These are phyloP conservation scores for Curvularia lunata DNA, from an alignment of 2,329 filamentous ascomycete species.

Conservation along the genomic window DNA sequence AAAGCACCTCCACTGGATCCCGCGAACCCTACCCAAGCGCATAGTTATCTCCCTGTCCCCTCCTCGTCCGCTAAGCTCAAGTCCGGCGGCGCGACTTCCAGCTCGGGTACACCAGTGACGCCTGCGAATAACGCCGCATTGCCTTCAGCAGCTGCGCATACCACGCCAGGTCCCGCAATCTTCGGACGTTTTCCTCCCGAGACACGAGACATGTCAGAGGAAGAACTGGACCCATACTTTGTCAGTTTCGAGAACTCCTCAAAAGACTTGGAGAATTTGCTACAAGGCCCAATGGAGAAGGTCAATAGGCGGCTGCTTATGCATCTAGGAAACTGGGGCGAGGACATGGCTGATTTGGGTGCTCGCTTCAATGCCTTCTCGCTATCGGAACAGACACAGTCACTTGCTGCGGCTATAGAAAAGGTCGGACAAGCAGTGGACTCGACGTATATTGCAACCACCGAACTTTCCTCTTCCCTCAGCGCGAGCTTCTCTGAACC, in stretches of 20 bases:
- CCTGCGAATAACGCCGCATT: constrained; percentile 58
- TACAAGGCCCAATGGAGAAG: constrained; percentile 95
- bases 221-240: constrained; percentile 95
- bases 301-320: constrained; percentile 89
- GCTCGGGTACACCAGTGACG: constrained; percentile 61
- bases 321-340: constrained; percentile 81
- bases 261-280: constrained; percentile 84
- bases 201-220: constrained; percentile 76
- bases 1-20: constrained; percentile 95
- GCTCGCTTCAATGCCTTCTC: constrained; percentile 98
- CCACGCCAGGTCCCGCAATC: constrained; percentile 66
- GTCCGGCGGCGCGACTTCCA: constrained; percentile 53
- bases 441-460: constrained; percentile 92
- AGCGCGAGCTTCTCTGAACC: constrained; percentile 95
- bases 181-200: constrained; percentile 84
- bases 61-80: constrained; percentile 85
- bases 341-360: constrained; percentile 90
- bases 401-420: constrained; percentile 90
- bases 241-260: constrained; percentile 90
- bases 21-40: constrained; percentile 87
- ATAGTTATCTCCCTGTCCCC: constrained; percentile 86
- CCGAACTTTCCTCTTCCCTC: constrained; percentile 85
- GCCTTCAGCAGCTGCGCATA: constrained; percentile 63
- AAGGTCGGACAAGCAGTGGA: constrained; percentile 93
- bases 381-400: constrained; percentile 86